Evolutionary conservation across 345 rosid genomes (phyloP), one percentile per base, ranked within the genome.

Genomic region (Geranium rotundifolium): DNA sequence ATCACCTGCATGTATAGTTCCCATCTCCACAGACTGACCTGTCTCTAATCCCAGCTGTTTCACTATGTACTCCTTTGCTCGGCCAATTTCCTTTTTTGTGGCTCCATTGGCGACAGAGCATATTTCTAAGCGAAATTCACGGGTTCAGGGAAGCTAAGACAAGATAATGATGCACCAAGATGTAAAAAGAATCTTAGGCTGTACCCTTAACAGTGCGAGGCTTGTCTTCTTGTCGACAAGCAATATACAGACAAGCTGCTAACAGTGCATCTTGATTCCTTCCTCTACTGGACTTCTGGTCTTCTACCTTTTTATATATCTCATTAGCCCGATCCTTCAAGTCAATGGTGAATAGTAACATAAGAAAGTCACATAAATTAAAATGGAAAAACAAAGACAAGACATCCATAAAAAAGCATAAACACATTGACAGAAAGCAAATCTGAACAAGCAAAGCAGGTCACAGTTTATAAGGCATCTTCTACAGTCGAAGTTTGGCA

Each of bases 31-130:
- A 0, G 97, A 88, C 76, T 88, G 92, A 49, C 97, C 97, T 29
- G 86, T 73, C 82, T 90, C 99, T 75, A 90, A 72, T 55, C 96
- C 96, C 79, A 93, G 69, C 59, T 92, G 95, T 83, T 93, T 93
- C 74, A 93, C 96, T 17, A 93, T 90, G 81, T 90, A 90, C 75
- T 93, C 99, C 82, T 93, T 93, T 66, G 97, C 99, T 70, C 97
- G 84, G 60, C 97, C 97, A 80, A 93, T 90, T 80, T 90, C 99
- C 81, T 93, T 93, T 89, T 93, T 93, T 34, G 96, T 77, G 65
- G 97, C 97, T 76, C 99, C 99, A 80, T 93, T 93, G 73, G 99
- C 96, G 9, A 93, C 93, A 68, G 96, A 85, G 84, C 99, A 93
- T 62, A 93, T 93, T 90, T 93, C 99, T 93, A 80, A 73, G 75